These are phyloP conservation scores for Umbilicus rupestris DNA, from an alignment of 164 flowering plant species.

Conservation along the genomic window DNA sequence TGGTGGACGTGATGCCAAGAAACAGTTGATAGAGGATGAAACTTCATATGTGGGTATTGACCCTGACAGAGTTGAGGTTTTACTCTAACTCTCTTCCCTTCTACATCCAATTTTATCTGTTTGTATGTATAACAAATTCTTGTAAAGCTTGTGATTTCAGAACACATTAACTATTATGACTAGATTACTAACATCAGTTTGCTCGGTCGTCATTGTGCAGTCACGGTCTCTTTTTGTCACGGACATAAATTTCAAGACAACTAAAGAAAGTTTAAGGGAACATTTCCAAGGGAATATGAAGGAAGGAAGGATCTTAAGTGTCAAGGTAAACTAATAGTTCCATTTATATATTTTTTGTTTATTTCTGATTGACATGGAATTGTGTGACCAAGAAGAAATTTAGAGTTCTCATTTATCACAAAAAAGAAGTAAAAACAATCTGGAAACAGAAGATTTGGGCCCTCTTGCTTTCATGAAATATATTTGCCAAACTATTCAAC, in stretches of 20 bases:
- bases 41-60: constrained; percentile 49
- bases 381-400: background rate
- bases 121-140: background rate
- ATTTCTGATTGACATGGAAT: background rate
- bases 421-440: background rate
- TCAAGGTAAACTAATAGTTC: constrained; percentile 45
- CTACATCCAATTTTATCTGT: background rate
- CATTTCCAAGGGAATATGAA: constrained; percentile 59
- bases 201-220: constrained; percentile 31
- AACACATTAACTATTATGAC: constrained; percentile 12
- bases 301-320: constrained; percentile 59
- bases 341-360: background rate
- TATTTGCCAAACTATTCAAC: background rate
- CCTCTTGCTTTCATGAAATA: no score
- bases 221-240: constrained; percentile 78
- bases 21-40: constrained; percentile 53
- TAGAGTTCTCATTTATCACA: background rate
- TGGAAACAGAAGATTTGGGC: background rate
- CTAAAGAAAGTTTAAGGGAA: constrained; percentile 59
- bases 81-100: constrained; percentile 9
- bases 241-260: constrained; percentile 82
- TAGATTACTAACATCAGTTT: background rate
- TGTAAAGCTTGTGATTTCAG: background rate
- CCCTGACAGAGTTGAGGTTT: constrained; percentile 87
- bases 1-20: constrained; percentile 54